Evolutionary conservation across 2,329 filamentous ascomycete species (phyloP).

Genomic region (Macrophomina tecta): DNA sequence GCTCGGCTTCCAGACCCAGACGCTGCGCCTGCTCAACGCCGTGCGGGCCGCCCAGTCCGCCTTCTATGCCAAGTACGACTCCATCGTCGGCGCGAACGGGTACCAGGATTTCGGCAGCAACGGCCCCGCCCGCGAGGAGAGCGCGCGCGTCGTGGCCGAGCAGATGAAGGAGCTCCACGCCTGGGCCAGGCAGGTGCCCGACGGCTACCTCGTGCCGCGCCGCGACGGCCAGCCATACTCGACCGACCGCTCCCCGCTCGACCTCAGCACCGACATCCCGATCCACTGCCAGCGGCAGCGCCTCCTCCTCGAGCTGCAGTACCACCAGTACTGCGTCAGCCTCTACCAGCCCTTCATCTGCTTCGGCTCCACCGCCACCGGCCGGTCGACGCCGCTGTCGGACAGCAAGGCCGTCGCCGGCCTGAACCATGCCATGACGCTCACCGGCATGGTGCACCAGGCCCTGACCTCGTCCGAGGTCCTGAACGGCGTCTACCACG

Average conservation of each 20-base stretch:
- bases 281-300: slow-evolving; percentile 30
- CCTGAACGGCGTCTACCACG: slow-evolving; percentile 45
- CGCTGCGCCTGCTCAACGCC: slow-evolving; percentile 44
- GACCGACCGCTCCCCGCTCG: slow-evolving; percentile 31
- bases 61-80: slow-evolving; percentile 42
- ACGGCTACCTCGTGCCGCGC: slow-evolving; percentile 36
- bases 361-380: slow-evolving; percentile 28
- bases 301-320: slow-evolving; percentile 36
- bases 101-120: slow-evolving; percentile 38
- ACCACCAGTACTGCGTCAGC: slow-evolving; percentile 36
- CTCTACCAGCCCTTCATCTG: slow-evolving; percentile 38
- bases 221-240: slow-evolving; percentile 33
- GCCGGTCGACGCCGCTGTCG: slow-evolving; percentile 18
- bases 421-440: slow-evolving; percentile 35
- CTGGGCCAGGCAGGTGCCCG: slow-evolving; percentile 47
- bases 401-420: slow-evolving; percentile 32
- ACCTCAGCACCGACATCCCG: slow-evolving; percentile 26
- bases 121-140: slow-evolving; percentile 38
- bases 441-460: slow-evolving; percentile 35
- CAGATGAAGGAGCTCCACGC: slow-evolving; percentile 38
- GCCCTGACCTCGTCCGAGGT: slow-evolving; percentile 29
- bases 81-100: slow-evolving; percentile 32
- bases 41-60: slow-evolving; percentile 42
- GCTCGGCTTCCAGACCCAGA: slow-evolving; percentile 47
- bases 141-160: slow-evolving; percentile 39